These are phyloP conservation scores for Raffaelea albimanens DNA, from an alignment of 2,329 filamentous ascomycete genomes.

Conservation along the genomic window DNA sequence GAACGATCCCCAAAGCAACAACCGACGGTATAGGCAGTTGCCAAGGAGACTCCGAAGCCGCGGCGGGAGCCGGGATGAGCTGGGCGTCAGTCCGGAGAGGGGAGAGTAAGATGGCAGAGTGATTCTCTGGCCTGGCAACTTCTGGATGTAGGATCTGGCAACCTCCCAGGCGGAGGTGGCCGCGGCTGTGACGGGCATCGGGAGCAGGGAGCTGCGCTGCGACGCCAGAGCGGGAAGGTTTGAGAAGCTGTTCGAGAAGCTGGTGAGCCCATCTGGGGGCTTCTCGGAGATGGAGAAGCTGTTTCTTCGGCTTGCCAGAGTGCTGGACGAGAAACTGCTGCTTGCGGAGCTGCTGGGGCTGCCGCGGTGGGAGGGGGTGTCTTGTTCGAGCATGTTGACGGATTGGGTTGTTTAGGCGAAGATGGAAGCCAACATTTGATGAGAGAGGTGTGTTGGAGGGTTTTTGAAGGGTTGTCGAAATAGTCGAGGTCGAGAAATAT, in stretches of 20 bases:
- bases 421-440: background rate
- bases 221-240: conserved; percentile 2
- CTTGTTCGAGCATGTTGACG: conserved; percentile 3
- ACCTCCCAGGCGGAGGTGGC: conserved; percentile 10
- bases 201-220: conserved; percentile 8
- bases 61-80: background rate
- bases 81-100: conserved; percentile 1
- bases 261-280: conserved; percentile 1
- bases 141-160: conserved; percentile 10
- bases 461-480: no score
- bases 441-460: no score
- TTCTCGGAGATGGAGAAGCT: conserved; percentile 13
- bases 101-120: conserved; percentile 9
- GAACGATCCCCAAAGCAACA: conserved; percentile 40
- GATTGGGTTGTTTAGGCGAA: conserved; percentile 6
- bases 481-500: no score
- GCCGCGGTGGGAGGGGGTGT: conserved; percentile 6
- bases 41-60: conserved; percentile 28
- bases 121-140: conserved; percentile 7
- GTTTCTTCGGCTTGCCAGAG: conserved; percentile 10
- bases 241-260: conserved; percentile 6
- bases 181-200: conserved; percentile 11
- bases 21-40: conserved; percentile 41
- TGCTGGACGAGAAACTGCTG: conserved; percentile 5
- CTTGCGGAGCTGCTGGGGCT: conserved; percentile 9